Evolutionary conservation across 108 stramenopile genomes (phyloP).

Genomic region (Licmophora abbreviata): DNA sequence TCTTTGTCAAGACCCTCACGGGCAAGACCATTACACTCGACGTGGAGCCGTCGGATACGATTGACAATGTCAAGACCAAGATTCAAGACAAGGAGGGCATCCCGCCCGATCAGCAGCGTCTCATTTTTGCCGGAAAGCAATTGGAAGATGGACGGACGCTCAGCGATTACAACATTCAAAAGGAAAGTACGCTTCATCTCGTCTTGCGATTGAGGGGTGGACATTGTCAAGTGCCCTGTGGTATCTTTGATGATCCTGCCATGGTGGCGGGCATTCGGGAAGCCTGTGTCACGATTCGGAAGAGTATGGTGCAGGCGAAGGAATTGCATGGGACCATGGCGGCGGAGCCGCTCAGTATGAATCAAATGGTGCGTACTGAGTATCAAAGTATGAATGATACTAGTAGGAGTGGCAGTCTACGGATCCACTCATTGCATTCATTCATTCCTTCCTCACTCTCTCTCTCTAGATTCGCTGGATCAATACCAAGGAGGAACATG

Average conservation of each 20-base stretch:
- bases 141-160: constrained; percentile 97
- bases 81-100: constrained; percentile 99
- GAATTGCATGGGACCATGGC: constrained; percentile 42
- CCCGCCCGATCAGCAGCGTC: constrained; percentile 79
- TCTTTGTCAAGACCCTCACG: constrained; percentile 94
- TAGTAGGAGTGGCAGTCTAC: too few relatives aligned
- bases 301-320: constrained; percentile 62
- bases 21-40: constrained; percentile 88
- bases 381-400: too few relatives aligned
- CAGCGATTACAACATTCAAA: constrained; percentile 93
- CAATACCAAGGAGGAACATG: constrained; percentile 73
- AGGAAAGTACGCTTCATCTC: constrained; percentile 94
- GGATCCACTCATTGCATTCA: too few relatives aligned
- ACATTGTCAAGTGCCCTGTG: constrained; percentile 76
- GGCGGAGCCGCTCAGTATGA: constrained; percentile 37
- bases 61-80: constrained; percentile 98
- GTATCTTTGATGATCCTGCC: constrained; percentile 77
- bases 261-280: constrained; percentile 51
- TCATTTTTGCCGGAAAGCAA: constrained; percentile 79
- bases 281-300: constrained; percentile 50
- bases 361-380: constrained; percentile 71
- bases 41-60: constrained; percentile 97
- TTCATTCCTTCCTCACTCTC: too few relatives aligned
- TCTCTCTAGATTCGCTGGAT: too few relatives aligned
- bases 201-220: constrained; percentile 90